Base-by-base conservation (phyloP, 768 basidiomycete species). In the Russula sp. region DNA sequence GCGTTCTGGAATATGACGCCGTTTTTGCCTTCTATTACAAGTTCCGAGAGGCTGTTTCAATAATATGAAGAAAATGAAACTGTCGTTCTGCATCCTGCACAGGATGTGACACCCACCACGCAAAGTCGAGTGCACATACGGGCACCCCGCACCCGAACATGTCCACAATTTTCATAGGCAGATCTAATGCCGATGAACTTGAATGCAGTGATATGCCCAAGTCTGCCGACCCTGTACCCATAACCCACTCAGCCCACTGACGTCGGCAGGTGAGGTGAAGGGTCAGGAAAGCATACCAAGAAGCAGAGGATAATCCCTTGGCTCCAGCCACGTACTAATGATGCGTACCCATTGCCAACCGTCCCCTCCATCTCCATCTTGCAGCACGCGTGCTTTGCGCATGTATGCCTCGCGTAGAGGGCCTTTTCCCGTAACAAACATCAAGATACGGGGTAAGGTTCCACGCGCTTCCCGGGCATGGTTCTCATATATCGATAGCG, bases 131-230 rank as follows among this genome's bases (percentile, higher is more conserved):
- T 0, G 97, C 95, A 65, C 95, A 89, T 8, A 98, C 97, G 0
- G 96, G 96, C 60, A 98, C 78, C 5, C 88, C 88, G 68, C 95
- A 98, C 4, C 97, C 97, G 76, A 98, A 98, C 96, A 98, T 98
- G 73, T 99, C 97, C 7, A 99, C 94, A 5, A 99, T 86, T 74
- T 99, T 99, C 97, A 99, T 99, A 3, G 97, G 97, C 59, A 99
- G 77, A 74, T 99, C 97, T 61, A 94, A 76, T 1, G 83, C 89
- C 2, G 92, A 95, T 0, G 92, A 93, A 73, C 92, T 95, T 6
- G 85, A 84, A 75, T 99, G 97, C 55, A 99, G 75, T 64, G 86
- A 94, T 61, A 98, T 82, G 2, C 97, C 97, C 45, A 99, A 69
- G 73, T 99, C 94, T 10, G 94, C 92, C 4, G 91, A 88, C 37